Base-by-base conservation (phyloP, 2,329 filamentous ascomycete genomes). In the Trichoderma atrobrunneum region DNA sequence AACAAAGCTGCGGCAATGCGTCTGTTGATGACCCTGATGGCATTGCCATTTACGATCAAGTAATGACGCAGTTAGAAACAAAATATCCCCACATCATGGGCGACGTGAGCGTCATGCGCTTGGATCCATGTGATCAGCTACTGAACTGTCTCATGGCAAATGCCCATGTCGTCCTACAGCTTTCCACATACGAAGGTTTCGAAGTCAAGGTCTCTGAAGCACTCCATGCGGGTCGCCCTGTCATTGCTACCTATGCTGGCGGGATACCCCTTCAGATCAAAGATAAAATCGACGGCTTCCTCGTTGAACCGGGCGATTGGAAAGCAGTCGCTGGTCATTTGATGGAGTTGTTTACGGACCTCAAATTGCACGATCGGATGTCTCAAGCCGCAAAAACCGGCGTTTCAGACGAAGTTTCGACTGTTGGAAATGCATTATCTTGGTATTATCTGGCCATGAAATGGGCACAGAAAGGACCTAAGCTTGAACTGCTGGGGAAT, bases 201-300 rank as follows among this genome's bases (percentile, higher is more conserved):
- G 93, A 96, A 81, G 91, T 96, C 76, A 96, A 96, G 81, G 92
- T 96, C 6, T 94, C 91, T 0, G 93, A 96, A 81, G 93, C 92
- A 1, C 85, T 95, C 26, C 93, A 95, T 78, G 93, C 94, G 59
- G 93, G 93, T 16, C 89, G 91, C 3, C 93, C 93, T 1, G 87
- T 94, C 76, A 93, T 96, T 74, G 92, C 91, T 3, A 93, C 91
- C 1, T 85, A 86, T 24, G 90, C 91, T 1, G 93, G 93, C n/a
- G 93, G 93, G 12, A 95, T 96, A 68, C 92, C 93, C 1, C 84
- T 95, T 5, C 93, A 96, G 79, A 87, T 96, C 71, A 87, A 92
- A 79, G 84, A 95, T 76, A 85, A 85, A 43, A 88, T 92, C 78
- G 91, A 91, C 72, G 93, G 93, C 1, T 96, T 89, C 82, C 83